Evolutionary conservation across 2,329 filamentous ascomycete genomes (phyloP), one percentile per base, ranked within the genome.

Genomic region (Paracoccidioides brasiliensis): DNA sequence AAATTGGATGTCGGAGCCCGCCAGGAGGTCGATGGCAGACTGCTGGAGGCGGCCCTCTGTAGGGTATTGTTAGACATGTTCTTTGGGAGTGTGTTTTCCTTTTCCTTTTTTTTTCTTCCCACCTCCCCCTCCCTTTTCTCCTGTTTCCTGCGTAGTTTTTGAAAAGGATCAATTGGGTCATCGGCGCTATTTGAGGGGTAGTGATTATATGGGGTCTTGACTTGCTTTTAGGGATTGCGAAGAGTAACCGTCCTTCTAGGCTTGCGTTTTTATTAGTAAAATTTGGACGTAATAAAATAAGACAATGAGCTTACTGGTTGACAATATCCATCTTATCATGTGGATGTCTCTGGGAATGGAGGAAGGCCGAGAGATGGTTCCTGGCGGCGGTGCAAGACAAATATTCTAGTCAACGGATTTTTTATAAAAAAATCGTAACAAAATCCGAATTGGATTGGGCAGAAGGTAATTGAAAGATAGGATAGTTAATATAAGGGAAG

Each of bases 191-290:
- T 41, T 45, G 45, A 53, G 55, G 52, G 55, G 55, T 10, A 46
- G 46, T 55, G 56, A 30, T 15, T 12, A 44, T 35, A 15, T 49
- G 42, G 22, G 61, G 62, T 53, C 4, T 42, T 52, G 55, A 82
- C 87, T 77, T 76, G 90, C 89, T 98, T 77, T 98, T 98, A 58
- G 93, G 93, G n/a, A 98, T 88, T 59, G 93, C 93, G 69, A 98
- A 96, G 60, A 97, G 81, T 56, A 97, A 80, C 62, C 93, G 86
- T 68, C 91, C 90, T 78, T 93, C 89, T 69, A 96, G 80, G 76
- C 90, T 95, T 41, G 40, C 7, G 12, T 57, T 50, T 50, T 32
- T 56, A 56, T 58, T 56, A 55, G 48, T 33, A 48, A 56, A 33
- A 12, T 33, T 52, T 12, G 22, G 22, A 2, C 55, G 54, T 53